These are phyloP conservation scores for Aspergillus cejpii DNA, from an alignment of 2,329 filamentous ascomycete species.

Conservation along the genomic window DNA sequence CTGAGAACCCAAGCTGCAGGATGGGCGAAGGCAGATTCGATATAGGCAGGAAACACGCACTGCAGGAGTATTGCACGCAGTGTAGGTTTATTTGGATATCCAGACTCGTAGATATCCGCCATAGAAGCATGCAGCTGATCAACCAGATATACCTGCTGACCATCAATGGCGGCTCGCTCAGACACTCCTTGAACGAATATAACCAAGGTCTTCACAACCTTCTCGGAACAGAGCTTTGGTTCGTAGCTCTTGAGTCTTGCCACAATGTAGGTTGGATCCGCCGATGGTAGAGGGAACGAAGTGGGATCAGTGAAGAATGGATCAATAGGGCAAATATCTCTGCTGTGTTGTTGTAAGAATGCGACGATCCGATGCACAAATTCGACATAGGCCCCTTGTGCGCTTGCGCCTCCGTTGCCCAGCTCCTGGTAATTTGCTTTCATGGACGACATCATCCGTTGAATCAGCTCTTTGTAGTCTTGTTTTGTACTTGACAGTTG, in stretches of 20 bases:
- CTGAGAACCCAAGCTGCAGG: conserved; percentile 48
- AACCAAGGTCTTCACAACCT: conserved; percentile 49
- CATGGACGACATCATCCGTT: conserved; percentile 55
- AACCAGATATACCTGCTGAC: conserved; percentile 52
- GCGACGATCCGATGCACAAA: conserved; percentile 57
- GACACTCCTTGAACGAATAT: conserved; percentile 55
- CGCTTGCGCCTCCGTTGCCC: conserved; percentile 27
- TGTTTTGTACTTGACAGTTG: conserved; percentile 35
- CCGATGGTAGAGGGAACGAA: conserved; percentile 54
- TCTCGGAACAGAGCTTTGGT: conserved; percentile 45
- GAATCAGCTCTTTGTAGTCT: conserved; percentile 48
- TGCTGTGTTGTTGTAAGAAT: conserved; percentile 55
- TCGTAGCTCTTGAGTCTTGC: conserved; percentile 55
- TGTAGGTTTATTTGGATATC: conserved; percentile 36
- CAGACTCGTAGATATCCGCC: conserved; percentile 39
- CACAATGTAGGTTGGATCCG: conserved; percentile 57
- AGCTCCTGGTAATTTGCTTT: conserved; percentile 55
- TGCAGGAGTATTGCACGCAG: conserved; percentile 49
- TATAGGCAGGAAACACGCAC: conserved; percentile 52
- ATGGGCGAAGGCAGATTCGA: conserved; percentile 44
- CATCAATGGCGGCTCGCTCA: conserved; percentile 53
- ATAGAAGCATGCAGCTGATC: conserved; percentile 50
- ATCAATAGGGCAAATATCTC: conserved; percentile 50
- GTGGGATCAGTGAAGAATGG: conserved; percentile 55
- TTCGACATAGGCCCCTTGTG: conserved; percentile 51